These are phyloP conservation scores for Barnettozyma vustinii DNA, from an alignment of 805 yeast genomes.

Conservation along the genomic window DNA sequence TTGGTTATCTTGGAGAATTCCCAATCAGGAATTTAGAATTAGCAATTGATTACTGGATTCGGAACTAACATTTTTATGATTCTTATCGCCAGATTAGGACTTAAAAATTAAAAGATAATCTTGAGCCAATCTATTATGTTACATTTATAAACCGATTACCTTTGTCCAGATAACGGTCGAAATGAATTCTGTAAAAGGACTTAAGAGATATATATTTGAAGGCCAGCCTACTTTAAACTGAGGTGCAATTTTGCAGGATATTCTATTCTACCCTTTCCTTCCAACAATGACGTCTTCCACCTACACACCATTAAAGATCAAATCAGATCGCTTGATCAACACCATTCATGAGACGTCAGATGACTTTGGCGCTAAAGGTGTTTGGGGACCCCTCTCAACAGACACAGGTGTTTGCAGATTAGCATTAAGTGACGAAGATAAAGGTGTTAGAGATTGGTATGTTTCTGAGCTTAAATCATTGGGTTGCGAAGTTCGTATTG, in stretches of 20 bases:
- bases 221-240: background rate
- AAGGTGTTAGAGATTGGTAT: conserved; percentile 63
- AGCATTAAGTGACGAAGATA: conserved; percentile 58
- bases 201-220: conserved; percentile 1
- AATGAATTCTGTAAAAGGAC: background rate
- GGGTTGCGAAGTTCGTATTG: conserved; percentile 56
- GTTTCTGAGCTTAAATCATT: conserved; percentile 42
- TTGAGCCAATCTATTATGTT: background rate
- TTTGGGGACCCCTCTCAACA: conserved; percentile 47
- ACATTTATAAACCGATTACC: background rate
- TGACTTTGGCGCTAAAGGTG: conserved; percentile 55
- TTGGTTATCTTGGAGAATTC: background rate
- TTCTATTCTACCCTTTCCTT: background rate
- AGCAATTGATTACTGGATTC: conserved; percentile 1
- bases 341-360: conserved; percentile 58
- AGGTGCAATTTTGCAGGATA: background rate
- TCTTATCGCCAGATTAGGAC: background rate
- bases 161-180: background rate
- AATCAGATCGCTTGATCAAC: conserved; percentile 40
- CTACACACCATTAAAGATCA: conserved; percentile 22
- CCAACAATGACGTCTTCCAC: conserved; percentile 4
- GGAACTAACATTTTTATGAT: background rate
- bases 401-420: conserved; percentile 67
- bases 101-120: background rate
- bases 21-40: background rate